Evolutionary conservation across 345 rosid species (phyloP).

Genomic region (Nasturtium officinale): DNA sequence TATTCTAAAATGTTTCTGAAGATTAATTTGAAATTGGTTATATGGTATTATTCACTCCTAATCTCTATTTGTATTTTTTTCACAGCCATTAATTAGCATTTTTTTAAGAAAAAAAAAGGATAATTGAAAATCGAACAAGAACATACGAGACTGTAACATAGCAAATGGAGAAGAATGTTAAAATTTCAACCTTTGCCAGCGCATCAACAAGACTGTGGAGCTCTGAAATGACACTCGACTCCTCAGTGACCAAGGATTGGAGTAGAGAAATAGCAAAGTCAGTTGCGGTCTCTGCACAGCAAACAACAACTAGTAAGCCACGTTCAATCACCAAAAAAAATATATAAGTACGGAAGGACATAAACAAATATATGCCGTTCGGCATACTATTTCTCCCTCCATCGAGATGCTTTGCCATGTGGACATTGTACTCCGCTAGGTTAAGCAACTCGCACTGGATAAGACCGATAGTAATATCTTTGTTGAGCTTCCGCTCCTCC

Average conservation of each 20-base stretch:
- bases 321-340: neutral
- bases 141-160: conserved; percentile 10
- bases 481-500: conserved; percentile 93
- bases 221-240: conserved; percentile 89
- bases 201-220: conserved; percentile 94
- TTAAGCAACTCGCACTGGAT: conserved; percentile 81
- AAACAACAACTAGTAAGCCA: conserved; percentile 27
- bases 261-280: conserved; percentile 85
- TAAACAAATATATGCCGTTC: neutral
- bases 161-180: neutral
- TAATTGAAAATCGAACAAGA: conserved; percentile 2
- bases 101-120: neutral
- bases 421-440: conserved; percentile 92
- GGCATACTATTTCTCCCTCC: conserved; percentile 93
- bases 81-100: neutral
- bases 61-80: neutral
- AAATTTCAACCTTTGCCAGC: conserved; percentile 67
- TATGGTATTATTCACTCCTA: neutral
- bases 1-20: neutral
- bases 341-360: neutral
- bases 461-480: conserved; percentile 84
- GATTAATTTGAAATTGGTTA: neutral
- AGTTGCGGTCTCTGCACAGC: conserved; percentile 76
- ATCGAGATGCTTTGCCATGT: conserved; percentile 91
- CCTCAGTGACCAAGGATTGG: conserved; percentile 76